Evolutionary conservation across 192 early-diverging fungal genomes (phyloP), one percentile per base, ranked within the genome.

Genomic region (Coemansia sp.): DNA sequence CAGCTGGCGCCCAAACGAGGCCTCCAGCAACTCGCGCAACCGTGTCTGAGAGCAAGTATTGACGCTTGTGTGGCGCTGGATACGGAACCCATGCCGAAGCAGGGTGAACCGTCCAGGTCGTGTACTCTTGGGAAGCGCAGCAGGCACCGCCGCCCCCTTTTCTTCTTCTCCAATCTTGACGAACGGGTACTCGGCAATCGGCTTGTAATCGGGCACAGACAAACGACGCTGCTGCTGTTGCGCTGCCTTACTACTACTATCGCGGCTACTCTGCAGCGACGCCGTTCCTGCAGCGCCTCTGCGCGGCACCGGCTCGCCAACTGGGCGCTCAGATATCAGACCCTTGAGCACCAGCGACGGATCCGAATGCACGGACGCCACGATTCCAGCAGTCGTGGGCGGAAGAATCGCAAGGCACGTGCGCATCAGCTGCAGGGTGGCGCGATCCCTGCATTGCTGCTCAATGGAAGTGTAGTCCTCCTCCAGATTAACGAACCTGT

Each of bases 401-500:
- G 95, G 92, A 11, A 95, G 70, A 19, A 85, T 76, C 19, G 73
- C 76, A 54, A 95, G 82, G 51, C 92, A 89, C 8, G 68, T 72
- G 64, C 85, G 88, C 58, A 90, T 88, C 80, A 92, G 86, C 49
- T 83, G 63, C 8, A 93, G 76, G 32, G 87, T 84, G 10, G 80
- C 65, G 6, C 83, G 39, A 37, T 86, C 82, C 6, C 26, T 67
- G 63, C 85, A 86, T 0, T 45, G 67, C 2, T 68, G 52, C 0
- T 80, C 48, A 16, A 95, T 85, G 4, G 78, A 66, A 8, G 67
- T 73, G 63, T 87, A 92, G 71, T 95, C 94, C 60, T 93, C 90
- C 67, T 89, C 84, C 11, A 95, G 83, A 62, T 95, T 97, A 40
- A 95, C 82, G 45, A 97, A 87, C 61, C 91, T 84, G 40, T 90